Conservation (phyloP, 352 stramenopile species). For the Blastocystis sp. region DNA sequence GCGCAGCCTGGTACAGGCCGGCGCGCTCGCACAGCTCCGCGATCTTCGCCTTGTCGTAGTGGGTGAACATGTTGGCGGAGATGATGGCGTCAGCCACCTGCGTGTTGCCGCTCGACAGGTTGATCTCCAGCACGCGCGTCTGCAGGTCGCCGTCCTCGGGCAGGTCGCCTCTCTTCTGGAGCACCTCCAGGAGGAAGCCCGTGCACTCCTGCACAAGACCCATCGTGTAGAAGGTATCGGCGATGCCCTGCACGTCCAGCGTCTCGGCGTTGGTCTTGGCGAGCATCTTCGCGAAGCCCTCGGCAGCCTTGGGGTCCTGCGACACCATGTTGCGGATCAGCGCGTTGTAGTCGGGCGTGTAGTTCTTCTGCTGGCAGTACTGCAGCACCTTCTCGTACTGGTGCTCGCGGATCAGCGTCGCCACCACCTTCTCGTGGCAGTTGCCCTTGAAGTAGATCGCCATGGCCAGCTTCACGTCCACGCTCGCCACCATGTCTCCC, state of each 20-base stretch:
- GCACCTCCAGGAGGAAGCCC: conserved; percentile 96
- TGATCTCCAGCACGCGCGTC: conserved; percentile 99
- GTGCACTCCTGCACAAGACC: conserved; percentile 98
- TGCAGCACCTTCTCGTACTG: conserved; percentile 99
- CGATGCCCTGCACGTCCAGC: conserved; percentile 96
- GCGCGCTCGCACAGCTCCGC: conserved; percentile 96
- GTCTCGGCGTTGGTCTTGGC: conserved; percentile 91
- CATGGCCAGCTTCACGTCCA: conserved; percentile 95
- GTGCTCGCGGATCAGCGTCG: conserved; percentile 96
- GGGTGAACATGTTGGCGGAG: conserved; percentile 96
- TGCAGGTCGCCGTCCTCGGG: conserved; percentile 97
- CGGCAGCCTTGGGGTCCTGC: conserved; percentile 92
- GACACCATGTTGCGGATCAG: conserved; percentile 99
- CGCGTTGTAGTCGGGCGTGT: conserved; percentile 96
- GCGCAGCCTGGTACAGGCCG: conserved; percentile 95
- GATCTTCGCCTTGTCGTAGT: conserved; percentile 97
- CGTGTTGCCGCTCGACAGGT: conserved; percentile 95
- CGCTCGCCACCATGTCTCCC: conserved; percentile 91
- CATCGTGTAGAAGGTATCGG: conserved; percentile 98
- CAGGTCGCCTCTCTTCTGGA: conserved; percentile 94
- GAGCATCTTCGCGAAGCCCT: conserved; percentile 97
- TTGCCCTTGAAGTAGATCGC: conserved; percentile 95
- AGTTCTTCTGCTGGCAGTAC: conserved; percentile 91
- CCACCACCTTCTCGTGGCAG: conserved; percentile 97
- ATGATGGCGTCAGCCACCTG: conserved; percentile 99